Base-by-base conservation (phyloP, 441 rosid species). In the Pelargonium fulgidum region DNA sequence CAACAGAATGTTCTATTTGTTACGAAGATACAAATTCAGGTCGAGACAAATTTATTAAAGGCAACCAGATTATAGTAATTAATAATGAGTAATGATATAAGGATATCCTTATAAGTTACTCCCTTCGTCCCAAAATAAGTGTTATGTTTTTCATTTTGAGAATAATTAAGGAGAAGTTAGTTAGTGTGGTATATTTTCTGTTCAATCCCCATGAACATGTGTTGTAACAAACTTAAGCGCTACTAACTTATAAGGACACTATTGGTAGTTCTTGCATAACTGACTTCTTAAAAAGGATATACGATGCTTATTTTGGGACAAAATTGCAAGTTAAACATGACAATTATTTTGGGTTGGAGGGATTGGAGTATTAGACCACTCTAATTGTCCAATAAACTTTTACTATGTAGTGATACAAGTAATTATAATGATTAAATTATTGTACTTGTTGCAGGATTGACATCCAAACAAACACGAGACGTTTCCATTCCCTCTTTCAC, bases 381-480 rank as follows among this genome's bases (percentile, higher is more conserved):
- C 4, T 3, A 29, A 20, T 12, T 1, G 29, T 7, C 63, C 63
- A 58, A 20, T 58, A 58, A 20, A 24, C 63, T 20, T 19, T 58
- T 7, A 20, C 29, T 19, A 7, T 56, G 24, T 54, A 56, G 19
- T 42, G 19, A 8, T 17, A 56, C 12, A 13, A 44, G 13, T 44
- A 44, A 10, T 11, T 36, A 44, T 61, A 61, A 11, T 61, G 64
- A 24, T 24, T 10, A n/a, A 11, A 24, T 20, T 29, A 61, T 13
- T 70, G 9, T 7, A 71, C 59, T 14, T 68, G 20, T 79, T 72
- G 71, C 89, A 94, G 98, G 99, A 91, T 94, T 72, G 99, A 94
- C 78, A 87, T 90, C 70, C 99, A 92, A 81, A 81, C 98, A 74
- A 90, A 90, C 71, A 78, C 90, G 10, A 83, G 89, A 76, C 90